phyloP scores from a whole-genome alignment of 257 asterid species.

The Solanum etuberosum region DNA sequence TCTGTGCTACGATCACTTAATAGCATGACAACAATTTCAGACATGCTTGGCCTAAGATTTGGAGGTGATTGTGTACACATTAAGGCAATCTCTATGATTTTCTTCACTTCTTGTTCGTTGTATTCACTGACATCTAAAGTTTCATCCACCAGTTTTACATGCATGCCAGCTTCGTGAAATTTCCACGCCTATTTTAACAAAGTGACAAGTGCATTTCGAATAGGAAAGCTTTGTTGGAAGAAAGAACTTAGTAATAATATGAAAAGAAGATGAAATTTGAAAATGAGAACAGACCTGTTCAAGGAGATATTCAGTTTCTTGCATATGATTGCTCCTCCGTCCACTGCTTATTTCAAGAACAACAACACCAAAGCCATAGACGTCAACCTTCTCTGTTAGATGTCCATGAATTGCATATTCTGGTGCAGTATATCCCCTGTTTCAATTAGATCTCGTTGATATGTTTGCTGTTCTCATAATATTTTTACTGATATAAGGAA shows the following conservation, averaged over 20 bases:
- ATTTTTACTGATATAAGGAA: not conserved
- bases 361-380: conserved; percentile 66
- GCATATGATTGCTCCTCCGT: conserved; percentile 39
- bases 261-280: not conserved
- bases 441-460: not conserved
- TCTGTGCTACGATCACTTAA: conserved; percentile 24
- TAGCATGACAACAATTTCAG: conserved; percentile 62
- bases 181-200: conserved; percentile 51
- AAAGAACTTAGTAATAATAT: not conserved
- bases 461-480: not conserved
- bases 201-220: not conserved
- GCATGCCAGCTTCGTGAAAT: conserved; percentile 39
- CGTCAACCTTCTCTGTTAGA: conserved; percentile 73
- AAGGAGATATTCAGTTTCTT: conserved; percentile 54
- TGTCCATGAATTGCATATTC: conserved; percentile 78
- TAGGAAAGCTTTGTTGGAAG: not conserved
- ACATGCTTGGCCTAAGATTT: conserved; percentile 61
- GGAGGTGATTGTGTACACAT: conserved; percentile 64
- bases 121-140: conserved; percentile 39
- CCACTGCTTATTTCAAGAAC: conserved; percentile 67
- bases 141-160: conserved; percentile 47
- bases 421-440: conserved; percentile 84
- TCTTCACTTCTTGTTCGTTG: conserved; percentile 40
- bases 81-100: conserved; percentile 53
- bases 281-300: conserved; percentile 34